Base-by-base conservation (phyloP, 1,284 basidiomycete genomes). In the Porodaedalea pini region DNA sequence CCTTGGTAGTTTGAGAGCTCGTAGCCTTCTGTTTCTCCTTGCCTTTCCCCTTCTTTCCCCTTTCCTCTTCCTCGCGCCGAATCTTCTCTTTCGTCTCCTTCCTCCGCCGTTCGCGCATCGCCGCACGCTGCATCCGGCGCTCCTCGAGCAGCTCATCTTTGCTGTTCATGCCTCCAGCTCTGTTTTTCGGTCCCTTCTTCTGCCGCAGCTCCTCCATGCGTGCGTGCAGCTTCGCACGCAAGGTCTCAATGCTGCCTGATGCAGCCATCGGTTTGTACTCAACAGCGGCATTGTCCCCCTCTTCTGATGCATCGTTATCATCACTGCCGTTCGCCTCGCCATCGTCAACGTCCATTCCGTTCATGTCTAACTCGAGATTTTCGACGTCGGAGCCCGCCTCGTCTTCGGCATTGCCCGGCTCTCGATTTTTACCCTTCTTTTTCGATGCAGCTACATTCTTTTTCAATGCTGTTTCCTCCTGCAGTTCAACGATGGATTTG, bases 51-150 rank as follows among this genome's bases (percentile, higher is more conserved):
- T 51, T 55, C 70, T 75, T 78, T 3, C 72, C 71, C 62, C 72
- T 74, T 32, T 69, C 66, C 64, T 79, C 82, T 56, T 83, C 78
- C 68, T 85, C 84, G 52, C 74, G 78, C 60, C 75, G 68, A 51
- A 86, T 85, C 72, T 89, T 89, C 72, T 94, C 92, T 69, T 80
- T 88, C 21, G 90, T 89, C 75, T 91, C 89, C 68, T 88, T 89
- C 68, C 93, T 71, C 63, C 94, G 75, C 59, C 85, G 79, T 69
- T 96, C 94, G 27, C 93, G 78, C 77, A 96, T 79, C 39, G 86
- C 83, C 1, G 88, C 92, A 8, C 92, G 76, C 65, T 90, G 85
- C 65, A 72, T 72, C 63, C 92, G 75, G 54, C 89, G 78, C 69
- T 92, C 89, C 66, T 92, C 90, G 56, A 95, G 71, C 52, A 97